phyloP scores from a whole-genome alignment of 2,329 filamentous ascomycete genomes.

The Aspergillus carbonarius region DNA sequence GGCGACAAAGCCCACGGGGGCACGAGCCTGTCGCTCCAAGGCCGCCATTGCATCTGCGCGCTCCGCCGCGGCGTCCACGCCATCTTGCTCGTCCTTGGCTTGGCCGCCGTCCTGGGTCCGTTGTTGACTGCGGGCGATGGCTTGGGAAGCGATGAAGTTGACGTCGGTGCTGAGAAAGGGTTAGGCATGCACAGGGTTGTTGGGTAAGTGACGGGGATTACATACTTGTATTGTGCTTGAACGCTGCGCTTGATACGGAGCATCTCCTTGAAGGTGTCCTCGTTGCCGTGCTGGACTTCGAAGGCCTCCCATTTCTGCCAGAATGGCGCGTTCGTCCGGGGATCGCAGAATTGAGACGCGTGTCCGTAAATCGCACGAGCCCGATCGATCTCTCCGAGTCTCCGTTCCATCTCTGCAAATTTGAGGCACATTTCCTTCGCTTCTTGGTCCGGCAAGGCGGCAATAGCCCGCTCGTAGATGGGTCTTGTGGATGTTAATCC shows the following conservation, averaged over 20 bases:
- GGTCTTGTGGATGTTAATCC: constrained; percentile 89
- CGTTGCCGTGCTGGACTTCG: constrained; percentile 96
- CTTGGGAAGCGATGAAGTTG: constrained; percentile 96
- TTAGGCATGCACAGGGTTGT: constrained; percentile 33
- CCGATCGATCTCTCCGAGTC: constrained; percentile 89
- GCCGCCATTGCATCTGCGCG: constrained; percentile 82
- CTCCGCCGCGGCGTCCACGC: constrained; percentile 46
- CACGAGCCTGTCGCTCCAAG: constrained; percentile 82
- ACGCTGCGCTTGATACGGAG: constrained; percentile 95
- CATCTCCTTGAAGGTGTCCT: constrained; percentile 99
- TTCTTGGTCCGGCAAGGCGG: constrained; percentile 86
- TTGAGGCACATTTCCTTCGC: constrained; percentile 98
- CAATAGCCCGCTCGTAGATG: constrained; percentile 95
- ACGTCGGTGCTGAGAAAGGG: constrained; percentile 70
- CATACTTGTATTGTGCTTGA: constrained; percentile 90
- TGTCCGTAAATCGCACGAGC: constrained; percentile 95
- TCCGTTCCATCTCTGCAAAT: constrained; percentile 94
- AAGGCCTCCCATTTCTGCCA: constrained; percentile 98
- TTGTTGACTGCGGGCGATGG: constrained; percentile 75
- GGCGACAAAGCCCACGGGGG: constrained; percentile 86
- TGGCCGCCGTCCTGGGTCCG: constrained; percentile 40
- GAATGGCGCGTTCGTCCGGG: constrained; percentile 82
- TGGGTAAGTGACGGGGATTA: constrained; percentile 13
- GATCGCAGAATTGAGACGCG: constrained; percentile 95
- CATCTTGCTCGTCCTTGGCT: constrained; percentile 39